Evolutionary conservation across 225 moss, liverwort and hornwort species (phyloP).

Genomic region (Rhytidiadelphus loreus): DNA sequence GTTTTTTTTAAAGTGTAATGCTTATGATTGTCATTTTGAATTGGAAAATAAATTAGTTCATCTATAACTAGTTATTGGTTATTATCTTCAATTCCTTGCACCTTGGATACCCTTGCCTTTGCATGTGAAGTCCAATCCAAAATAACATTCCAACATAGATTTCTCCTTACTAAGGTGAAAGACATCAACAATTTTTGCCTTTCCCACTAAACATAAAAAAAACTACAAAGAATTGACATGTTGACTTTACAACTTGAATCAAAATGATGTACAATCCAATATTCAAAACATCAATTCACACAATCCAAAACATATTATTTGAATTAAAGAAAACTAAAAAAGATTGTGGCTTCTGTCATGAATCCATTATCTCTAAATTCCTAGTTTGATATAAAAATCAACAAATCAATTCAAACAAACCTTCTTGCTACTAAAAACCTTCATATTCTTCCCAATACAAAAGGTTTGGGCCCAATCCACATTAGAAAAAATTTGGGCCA

Average conservation of each 20-base stretch:
- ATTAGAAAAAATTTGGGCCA: too few relatives aligned
- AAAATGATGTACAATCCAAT: not conserved
- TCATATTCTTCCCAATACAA: too few relatives aligned
- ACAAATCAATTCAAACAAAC: not conserved
- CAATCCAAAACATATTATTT: too few relatives aligned
- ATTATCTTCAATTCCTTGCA: not conserved
- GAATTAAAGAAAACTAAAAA: not conserved
- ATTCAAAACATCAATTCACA: not conserved
- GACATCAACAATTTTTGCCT: not conserved
- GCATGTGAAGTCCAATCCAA: not conserved
- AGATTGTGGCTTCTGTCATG: not conserved
- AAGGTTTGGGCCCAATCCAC: too few relatives aligned
- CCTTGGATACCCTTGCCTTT: not conserved
- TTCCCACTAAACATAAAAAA: not conserved
- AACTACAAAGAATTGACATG: not conserved
- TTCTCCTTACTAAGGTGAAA: not conserved
- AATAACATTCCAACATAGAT: not conserved
- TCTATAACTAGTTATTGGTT: accelerated
- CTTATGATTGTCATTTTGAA: not conserved
- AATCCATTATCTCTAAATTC: not conserved
- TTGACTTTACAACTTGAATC: not conserved
- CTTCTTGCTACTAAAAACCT: too few relatives aligned
- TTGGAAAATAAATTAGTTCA: not conserved
- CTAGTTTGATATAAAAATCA: not conserved
- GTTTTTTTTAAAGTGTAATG: not conserved